These are phyloP conservation scores for Fusarium phyllophilum DNA, from an alignment of 2,329 filamentous ascomycete species.

Conservation along the genomic window DNA sequence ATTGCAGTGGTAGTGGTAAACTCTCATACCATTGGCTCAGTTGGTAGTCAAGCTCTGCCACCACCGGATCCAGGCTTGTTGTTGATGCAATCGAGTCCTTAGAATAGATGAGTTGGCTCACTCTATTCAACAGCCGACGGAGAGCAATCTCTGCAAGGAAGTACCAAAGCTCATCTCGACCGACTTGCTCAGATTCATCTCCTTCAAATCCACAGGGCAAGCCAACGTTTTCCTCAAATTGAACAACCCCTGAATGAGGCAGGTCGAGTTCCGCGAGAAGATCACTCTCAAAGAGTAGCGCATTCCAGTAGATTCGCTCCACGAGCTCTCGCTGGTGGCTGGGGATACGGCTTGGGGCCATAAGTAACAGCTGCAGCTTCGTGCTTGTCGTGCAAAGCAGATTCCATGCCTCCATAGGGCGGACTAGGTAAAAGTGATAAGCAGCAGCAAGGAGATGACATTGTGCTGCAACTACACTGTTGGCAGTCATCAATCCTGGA, in stretches of 20 bases:
- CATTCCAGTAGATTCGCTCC: conserved; percentile 86
- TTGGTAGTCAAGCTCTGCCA: conserved; percentile 83
- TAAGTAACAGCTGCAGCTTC: conserved; percentile 82
- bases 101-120: conserved; percentile 82
- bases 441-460: conserved; percentile 84
- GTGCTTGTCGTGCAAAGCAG: conserved; percentile 82
- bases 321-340: conserved; percentile 76
- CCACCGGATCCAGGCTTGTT: conserved; percentile 78
- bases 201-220: conserved; percentile 82
- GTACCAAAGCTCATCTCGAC: conserved; percentile 85
- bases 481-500: conserved; percentile 81
- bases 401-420: conserved; percentile 85
- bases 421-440: conserved; percentile 84
- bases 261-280: conserved; percentile 82
- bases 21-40: conserved; percentile 87
- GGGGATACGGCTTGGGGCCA: conserved; percentile 76
- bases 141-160: conserved; percentile 86
- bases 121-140: conserved; percentile 78
- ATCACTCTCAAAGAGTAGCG: conserved; percentile 82
- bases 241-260: conserved; percentile 83
- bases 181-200: conserved; percentile 71
- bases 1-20: conserved; percentile 78
- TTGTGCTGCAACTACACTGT: conserved; percentile 80
- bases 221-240: conserved; percentile 83
- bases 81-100: conserved; percentile 78